phyloP scores from a whole-genome alignment of 2,329 filamentous ascomycete species.

The Kalaharituber pfeilii region DNA sequence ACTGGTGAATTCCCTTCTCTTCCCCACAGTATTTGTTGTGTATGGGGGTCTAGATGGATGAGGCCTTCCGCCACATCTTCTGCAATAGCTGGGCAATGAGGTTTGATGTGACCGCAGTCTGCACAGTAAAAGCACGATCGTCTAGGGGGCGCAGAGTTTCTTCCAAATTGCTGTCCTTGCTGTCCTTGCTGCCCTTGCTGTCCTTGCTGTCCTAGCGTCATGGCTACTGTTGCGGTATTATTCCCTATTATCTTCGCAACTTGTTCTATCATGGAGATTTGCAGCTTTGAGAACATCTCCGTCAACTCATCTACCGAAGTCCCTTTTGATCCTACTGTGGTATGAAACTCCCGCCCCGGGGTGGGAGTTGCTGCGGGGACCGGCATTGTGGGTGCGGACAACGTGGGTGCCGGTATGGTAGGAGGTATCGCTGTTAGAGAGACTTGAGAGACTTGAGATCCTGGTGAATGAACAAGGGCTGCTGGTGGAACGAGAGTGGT shows the following conservation, averaged over 20 bases:
- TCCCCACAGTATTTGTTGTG: not conserved
- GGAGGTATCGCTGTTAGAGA: too few relatives aligned
- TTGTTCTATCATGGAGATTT: not conserved
- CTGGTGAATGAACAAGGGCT: too few relatives aligned
- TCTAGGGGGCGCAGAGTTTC: not conserved
- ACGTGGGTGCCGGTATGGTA: too few relatives aligned
- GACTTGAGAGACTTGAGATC: too few relatives aligned
- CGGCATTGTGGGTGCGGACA: too few relatives aligned
- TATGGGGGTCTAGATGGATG: not conserved
- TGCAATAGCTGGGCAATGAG: not conserved
- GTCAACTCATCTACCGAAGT: too few relatives aligned
- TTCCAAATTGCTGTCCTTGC: not conserved
- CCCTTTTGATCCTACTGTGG: too few relatives aligned
- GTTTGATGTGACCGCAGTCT: not conserved
- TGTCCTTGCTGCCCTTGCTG: not conserved
- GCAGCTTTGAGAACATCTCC: not conserved
- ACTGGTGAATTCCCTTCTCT: not conserved
- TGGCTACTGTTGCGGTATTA: too few relatives aligned
- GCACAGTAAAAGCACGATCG: not conserved
- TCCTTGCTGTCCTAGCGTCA: not conserved
- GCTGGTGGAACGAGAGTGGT: not conserved
- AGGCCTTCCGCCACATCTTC: not conserved
- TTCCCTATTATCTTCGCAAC: too few relatives aligned
- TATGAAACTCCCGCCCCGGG: too few relatives aligned
- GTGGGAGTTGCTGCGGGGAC: not conserved